Percentiles rank a stretch among this genome's conserved stretches.
Evolutionary conservation across 345 rosid genomes (phyloP).

Genomic region (Eucalyptus tenuipes): DNA sequence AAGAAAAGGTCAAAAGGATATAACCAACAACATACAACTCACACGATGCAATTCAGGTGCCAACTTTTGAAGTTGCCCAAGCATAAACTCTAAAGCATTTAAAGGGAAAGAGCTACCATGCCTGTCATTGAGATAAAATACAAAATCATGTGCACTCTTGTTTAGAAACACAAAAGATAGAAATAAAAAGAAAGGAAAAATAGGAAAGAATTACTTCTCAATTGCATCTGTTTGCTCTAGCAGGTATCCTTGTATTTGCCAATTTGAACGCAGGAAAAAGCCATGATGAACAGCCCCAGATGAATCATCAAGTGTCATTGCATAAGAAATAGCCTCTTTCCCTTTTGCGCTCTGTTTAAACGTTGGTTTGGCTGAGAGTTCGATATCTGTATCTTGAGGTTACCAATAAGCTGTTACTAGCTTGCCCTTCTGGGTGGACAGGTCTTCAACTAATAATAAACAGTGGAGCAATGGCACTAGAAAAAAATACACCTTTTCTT

Average conservation of each 20-base stretch:
- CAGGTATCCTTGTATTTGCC: conserved; percentile 86
- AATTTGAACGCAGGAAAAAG: conserved; percentile 55
- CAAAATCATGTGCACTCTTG: neutral
- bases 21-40: conserved; percentile 10
- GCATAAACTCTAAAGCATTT: conserved; percentile 50
- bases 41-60: conserved; percentile 97
- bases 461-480: neutral
- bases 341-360: conserved; percentile 24
- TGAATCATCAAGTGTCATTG: conserved; percentile 17
- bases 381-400: neutral
- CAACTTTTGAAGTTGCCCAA: conserved; percentile 64
- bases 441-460: neutral
- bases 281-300: conserved; percentile 26
- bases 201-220: conserved; percentile 46
- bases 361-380: conserved; percentile 20
- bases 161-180: neutral
- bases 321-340: conserved; percentile 27
- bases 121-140: conserved; percentile 27
- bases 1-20: neutral
- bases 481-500: neutral
- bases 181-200: neutral
- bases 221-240: conserved; percentile 79
- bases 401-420: neutral
- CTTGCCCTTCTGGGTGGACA: neutral
- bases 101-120: conserved; percentile 61